phyloP scores from a whole-genome alignment of 192 early-diverging fungal species.

The Linnemannia zychae region DNA sequence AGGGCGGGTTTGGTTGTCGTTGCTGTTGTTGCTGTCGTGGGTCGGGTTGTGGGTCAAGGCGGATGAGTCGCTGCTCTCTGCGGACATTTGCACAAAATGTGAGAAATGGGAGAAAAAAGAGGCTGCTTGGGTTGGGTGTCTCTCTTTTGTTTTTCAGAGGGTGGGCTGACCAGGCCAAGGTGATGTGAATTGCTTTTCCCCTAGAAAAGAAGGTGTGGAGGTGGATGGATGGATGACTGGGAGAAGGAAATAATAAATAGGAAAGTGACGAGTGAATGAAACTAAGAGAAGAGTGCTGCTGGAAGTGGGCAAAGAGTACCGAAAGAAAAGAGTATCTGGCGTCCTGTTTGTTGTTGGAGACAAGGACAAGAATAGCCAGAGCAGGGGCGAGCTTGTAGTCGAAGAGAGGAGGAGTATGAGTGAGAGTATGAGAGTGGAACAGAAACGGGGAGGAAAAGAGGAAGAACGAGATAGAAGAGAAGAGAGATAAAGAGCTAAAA shows the following conservation, averaged over 20 bases:
- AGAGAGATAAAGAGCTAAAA: not conserved
- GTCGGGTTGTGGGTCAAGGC: not conserved
- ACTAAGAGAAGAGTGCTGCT: not conserved
- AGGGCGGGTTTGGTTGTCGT: not conserved
- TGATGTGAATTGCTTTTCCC: not conserved
- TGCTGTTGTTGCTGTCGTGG: not conserved
- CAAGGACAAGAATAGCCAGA: not conserved
- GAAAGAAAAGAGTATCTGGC: not conserved
- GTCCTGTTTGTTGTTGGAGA: too few species aligned
- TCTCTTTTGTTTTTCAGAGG: not conserved
- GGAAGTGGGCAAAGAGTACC: not conserved
- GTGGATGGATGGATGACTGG: not conserved
- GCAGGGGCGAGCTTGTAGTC: not conserved
- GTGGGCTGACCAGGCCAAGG: conserved; percentile 6
- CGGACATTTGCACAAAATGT: conserved; percentile 12
- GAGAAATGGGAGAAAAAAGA: not conserved
- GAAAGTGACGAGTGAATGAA: not conserved
- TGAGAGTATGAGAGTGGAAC: not conserved
- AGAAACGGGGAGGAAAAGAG: not conserved
- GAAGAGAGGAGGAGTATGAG: not conserved
- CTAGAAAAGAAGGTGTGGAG: conserved; percentile 1
- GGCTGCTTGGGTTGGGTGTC: not conserved
- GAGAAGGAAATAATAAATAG: too few species aligned
- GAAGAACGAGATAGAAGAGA: not conserved
- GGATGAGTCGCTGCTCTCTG: conserved; percentile 24